Base-by-base conservation (phyloP, 2,329 filamentous ascomycete genomes). In the Colletotrichum sp. region DNA sequence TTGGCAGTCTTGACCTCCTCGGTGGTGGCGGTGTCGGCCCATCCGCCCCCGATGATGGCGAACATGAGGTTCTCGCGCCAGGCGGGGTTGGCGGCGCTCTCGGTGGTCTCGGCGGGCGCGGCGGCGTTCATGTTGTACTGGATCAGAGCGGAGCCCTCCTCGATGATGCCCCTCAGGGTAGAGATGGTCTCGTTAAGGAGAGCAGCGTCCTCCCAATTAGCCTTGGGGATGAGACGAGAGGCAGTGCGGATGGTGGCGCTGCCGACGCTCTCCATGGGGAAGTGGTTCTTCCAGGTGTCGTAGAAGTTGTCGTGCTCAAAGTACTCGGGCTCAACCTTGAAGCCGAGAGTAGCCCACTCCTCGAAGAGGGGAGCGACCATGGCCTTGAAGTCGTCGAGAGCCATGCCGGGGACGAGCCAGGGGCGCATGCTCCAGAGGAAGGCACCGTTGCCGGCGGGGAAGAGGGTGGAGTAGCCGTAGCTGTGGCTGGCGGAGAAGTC, bases 11-110 rank as follows among this genome's bases (percentile, higher is more conserved):
- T 67, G 7, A 72, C 51, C 64, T 76, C 74, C 61, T 75, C 72
- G 3, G 24, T 18, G 15, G 74, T 64, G 7, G 69, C 72, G 18
- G 58, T 65, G 3, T 58, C n/a, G 13, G 66, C 65, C 74, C 72
- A 76, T 5, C 58, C 64, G 13, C 63, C 31, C 15, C 72, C 69
- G 58, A 78, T 75, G 74, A 85, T 84, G 63, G 77, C 77, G 68
- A 82, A 82, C 79, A 85, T 78, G 36, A 80, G 77, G 9, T 82
- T 82, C 1, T 82, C 81, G n/a, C 87, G 81, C 86, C 87, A 89
- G 1, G 86, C 87, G 1, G 86, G 87, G 66, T 84, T 84, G n/a
- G 83, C 78, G 8, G 84, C 81, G 24, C 83, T 85, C 54, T 79
- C 78, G 12, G 80, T 68, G 15, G 78, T 66, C n/a, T 36, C 76